Conservation (phyloP, 1,284 basidiomycete genomes). For the Rhizoctonia solani region DNA sequence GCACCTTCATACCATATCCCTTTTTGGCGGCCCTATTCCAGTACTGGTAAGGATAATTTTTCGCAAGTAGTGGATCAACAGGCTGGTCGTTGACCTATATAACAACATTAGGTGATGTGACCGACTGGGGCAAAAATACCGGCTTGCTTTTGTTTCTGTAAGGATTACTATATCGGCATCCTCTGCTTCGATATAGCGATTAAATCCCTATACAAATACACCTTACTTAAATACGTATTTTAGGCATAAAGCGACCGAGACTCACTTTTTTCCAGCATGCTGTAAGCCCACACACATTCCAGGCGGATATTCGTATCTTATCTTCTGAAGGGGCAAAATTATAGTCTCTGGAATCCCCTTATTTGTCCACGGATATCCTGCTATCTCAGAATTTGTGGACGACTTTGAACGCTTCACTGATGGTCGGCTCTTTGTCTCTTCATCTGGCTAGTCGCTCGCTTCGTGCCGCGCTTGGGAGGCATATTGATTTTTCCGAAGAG, state of each 20-base stretch:
- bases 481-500: no score
- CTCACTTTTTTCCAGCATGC: constrained; percentile 71
- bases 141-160: constrained; percentile 75
- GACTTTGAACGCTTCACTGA: constrained; percentile 8
- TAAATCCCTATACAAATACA: constrained; percentile 64
- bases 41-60: constrained; percentile 67
- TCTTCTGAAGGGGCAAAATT: constrained; percentile 56
- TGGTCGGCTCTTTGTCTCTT: neutral
- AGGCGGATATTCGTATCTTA: constrained; percentile 63
- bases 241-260: constrained; percentile 16
- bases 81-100: constrained; percentile 67
- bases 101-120: neutral
- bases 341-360: constrained; percentile 69
- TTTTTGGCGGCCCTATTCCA: constrained; percentile 79
- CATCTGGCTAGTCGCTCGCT: constrained; percentile 10
- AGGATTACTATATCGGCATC: constrained; percentile 79
- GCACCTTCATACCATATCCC: constrained; percentile 62
- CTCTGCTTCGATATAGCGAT: constrained; percentile 77
- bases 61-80: constrained; percentile 58
- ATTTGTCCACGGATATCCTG: constrained; percentile 58
- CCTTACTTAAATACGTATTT: neutral
- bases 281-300: constrained; percentile 76
- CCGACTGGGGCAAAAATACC: neutral
- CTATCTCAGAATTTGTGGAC: neutral
- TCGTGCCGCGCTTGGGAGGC: constrained; percentile 8